Evolutionary conservation across 345 rosid genomes (phyloP), one percentile per base, ranked within the genome.

Genomic region (Gossypium rotundifolium): DNA sequence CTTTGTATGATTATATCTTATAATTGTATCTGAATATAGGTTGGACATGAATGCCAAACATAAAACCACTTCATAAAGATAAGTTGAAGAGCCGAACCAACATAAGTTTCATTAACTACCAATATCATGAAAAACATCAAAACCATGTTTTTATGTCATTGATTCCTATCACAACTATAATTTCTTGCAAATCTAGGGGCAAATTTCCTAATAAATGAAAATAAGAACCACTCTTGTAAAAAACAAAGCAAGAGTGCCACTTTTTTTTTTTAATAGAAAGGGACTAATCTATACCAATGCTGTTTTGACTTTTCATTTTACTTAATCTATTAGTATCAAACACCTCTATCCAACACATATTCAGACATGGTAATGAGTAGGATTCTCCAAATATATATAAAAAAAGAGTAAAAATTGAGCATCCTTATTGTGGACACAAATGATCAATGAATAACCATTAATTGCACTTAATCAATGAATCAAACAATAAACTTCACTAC

Each of bases 401-500:
- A 5, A 33, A 33, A 33, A 33, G 38, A 33, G 7, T 6, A 33
- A 33, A 33, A 33, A 33, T 33, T 33, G 7, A 33, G 40, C 40
- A 33, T 5, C 40, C 1, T 33, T 5, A 33, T 5, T 4, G 40
- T 1, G 7, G 40, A 33, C 40, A 1, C 40, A 73, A 27, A 66
- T 71, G 23, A 79, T 74, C 59, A 74, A 38, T 44, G 11, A 76
- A 17, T 49, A 55, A 29, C 55, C n/a, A 27, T 64, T 68, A 54
- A 71, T 62, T 55, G 42, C 52, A 73, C 74, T 81, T 49, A 48
- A 71, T 53, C 4, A 40, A 70, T 14, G 42, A 73, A 57, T 55
- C 58, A 73, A 33, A n/a, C 51, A 9, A 72, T 18, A 73, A 72
- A 60, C 22, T 51, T 38, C 7, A 49, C 51, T 54, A 75, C 23